Conservation (phyloP, 2,329 filamentous ascomycete species). For the Ophiostoma perfectum region DNA sequence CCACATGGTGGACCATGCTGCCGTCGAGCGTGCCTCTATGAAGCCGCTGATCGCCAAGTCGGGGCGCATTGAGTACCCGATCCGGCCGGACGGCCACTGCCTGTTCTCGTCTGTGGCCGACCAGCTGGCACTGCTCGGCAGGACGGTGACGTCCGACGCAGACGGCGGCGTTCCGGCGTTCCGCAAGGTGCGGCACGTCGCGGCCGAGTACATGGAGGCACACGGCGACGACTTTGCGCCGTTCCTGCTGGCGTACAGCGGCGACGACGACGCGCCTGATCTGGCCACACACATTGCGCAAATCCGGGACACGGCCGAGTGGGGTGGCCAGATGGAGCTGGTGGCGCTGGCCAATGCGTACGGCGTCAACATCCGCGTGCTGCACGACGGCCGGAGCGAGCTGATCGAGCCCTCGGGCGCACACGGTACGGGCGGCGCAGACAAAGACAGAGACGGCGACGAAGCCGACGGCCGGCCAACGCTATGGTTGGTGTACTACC, state of each 20-base stretch:
- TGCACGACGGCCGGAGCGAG: conserved; percentile 79
- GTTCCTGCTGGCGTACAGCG: conserved; percentile 43
- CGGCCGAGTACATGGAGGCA: conserved; percentile 69
- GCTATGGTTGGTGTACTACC: conserved; percentile 92
- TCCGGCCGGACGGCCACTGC: conserved; percentile 89
- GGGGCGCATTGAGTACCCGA: conserved; percentile 67
- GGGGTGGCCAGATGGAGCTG: conserved; percentile 91
- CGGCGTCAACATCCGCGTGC: conserved; percentile 71
- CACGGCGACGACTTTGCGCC: conserved; percentile 77
- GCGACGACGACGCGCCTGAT: conserved; percentile 34
- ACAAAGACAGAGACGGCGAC: conserved; percentile 35
- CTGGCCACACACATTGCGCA: conserved; percentile 66
- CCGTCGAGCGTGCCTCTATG: conserved; percentile 66
- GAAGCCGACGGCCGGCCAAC: conserved; percentile 42
- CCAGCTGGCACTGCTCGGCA: conserved; percentile 57
- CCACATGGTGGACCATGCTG: conserved; percentile 66
- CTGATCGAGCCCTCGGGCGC: conserved; percentile 54
- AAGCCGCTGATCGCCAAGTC: conserved; percentile 57
- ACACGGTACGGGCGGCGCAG: no score
- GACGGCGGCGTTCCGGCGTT: conserved; percentile 46
- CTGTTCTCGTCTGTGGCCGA: conserved; percentile 88
- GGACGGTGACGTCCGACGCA: conserved; percentile 33
- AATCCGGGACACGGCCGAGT: conserved; percentile 84
- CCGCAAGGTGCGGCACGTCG: conserved; percentile 60
- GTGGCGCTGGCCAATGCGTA: conserved; percentile 78